These are phyloP conservation scores for Pseudocohnilembus persalinus DNA, from an alignment of 169 alveolate species.

Conservation along the genomic window DNA sequence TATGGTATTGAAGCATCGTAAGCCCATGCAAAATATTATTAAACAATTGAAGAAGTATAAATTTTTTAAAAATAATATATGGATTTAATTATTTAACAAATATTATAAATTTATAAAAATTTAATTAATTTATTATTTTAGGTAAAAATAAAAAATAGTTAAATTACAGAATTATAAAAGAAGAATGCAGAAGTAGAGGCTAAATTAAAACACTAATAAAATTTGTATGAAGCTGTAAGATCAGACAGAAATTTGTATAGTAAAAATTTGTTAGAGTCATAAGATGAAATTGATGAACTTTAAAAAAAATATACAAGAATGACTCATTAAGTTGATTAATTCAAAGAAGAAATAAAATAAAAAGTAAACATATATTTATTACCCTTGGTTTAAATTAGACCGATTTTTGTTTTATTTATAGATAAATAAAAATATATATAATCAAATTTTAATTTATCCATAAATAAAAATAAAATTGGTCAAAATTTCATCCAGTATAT, in stretches of 20 bases:
- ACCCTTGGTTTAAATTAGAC: no score
- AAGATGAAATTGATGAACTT: constrained; percentile 80
- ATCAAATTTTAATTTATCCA: no score
- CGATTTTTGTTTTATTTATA: no score
- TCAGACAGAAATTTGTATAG: constrained; percentile 88
- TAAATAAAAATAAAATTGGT: no score
- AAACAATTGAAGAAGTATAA: constrained; percentile 81
- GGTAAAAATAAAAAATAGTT: constrained; percentile 79
- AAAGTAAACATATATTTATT: constrained; percentile 23
- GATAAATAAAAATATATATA: no score
- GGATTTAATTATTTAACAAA: no score
- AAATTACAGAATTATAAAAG: constrained; percentile 78
- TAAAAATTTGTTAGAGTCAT: constrained; percentile 85
- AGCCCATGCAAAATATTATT: constrained; percentile 80
- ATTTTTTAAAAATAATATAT: no score
- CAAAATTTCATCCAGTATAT: no score
- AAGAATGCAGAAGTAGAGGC: constrained; percentile 83
- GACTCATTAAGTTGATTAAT: constrained; percentile 73
- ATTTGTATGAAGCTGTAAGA: constrained; percentile 84
- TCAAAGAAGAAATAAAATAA: constrained; percentile 80
- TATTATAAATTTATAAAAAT: no score
- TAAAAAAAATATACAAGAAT: constrained; percentile 78
- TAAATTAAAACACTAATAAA: constrained; percentile 83
- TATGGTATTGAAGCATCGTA: constrained; percentile 78
- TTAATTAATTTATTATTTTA: no score